Percentiles rank a stretch among this genome's conserved stretches.
Evolutionary conservation across 352 stramenopile genomes (phyloP).

Genomic region (Thraustochytrium striatum): DNA sequence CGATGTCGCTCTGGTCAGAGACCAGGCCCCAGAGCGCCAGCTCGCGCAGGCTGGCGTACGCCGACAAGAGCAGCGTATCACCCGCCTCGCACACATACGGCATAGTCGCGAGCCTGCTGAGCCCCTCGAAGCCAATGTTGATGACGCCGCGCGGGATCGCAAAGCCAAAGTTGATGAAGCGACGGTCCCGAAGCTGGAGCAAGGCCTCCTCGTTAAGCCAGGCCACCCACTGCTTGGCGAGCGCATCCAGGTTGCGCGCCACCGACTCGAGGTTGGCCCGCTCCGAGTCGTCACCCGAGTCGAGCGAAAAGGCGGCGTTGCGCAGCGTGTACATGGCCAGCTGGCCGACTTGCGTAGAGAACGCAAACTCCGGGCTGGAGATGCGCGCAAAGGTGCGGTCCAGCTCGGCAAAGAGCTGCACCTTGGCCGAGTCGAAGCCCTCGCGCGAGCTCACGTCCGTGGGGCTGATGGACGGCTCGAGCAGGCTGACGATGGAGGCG

Average conservation of each 20-base stretch:
- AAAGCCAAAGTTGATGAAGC: constrained; percentile 23
- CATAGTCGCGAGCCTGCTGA: background rate
- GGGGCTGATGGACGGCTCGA: too few species aligned
- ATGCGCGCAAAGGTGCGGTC: background rate
- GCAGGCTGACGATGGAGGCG: background rate
- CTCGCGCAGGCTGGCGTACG: background rate
- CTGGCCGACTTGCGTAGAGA: constrained; percentile 6
- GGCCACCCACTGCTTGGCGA: background rate
- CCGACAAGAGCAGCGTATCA: background rate
- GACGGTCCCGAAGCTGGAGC: too few species aligned
- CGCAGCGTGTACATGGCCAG: constrained; percentile 27
- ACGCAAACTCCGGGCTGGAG: background rate
- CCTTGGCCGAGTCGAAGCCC: background rate
- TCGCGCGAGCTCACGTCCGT: background rate
- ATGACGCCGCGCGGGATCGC: background rate
- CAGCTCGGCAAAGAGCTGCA: background rate
- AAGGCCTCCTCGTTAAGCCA: background rate
- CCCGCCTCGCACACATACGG: background rate
- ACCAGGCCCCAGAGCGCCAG: background rate
- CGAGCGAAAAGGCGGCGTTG: background rate
- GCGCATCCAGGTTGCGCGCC: too few species aligned
- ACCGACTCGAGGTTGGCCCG: too few species aligned
- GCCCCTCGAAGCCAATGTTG: background rate
- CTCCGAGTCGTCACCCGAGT: background rate
- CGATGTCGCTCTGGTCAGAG: background rate